Evolutionary conservation across 306 rosid genomes (phyloP).

Genomic region (Cucumis cinereus): DNA sequence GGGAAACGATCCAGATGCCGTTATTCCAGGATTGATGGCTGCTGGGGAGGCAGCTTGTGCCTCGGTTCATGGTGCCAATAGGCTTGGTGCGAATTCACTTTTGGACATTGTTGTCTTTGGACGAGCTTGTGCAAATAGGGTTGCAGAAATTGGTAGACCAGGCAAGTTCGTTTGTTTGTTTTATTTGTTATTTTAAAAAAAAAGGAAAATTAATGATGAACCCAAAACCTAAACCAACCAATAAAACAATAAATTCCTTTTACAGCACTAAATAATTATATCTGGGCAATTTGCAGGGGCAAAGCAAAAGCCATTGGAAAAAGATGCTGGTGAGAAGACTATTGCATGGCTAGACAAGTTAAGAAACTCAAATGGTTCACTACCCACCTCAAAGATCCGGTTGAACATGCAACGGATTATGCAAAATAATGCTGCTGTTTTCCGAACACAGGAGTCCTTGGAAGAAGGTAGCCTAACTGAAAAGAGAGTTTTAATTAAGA

Average conservation of each 20-base stretch:
- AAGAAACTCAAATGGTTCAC: slow-evolving; percentile 79
- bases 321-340: slow-evolving; percentile 78
- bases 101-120: slow-evolving; percentile 90
- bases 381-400: slow-evolving; percentile 68
- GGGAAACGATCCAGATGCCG: slow-evolving; percentile 60
- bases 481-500: not conserved
- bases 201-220: not conserved
- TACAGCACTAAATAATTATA: not conserved
- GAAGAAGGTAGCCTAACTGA: slow-evolving; percentile 52
- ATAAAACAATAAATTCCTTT: not conserved
- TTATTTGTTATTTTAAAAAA: too few relatives aligned
- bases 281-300: slow-evolving; percentile 41
- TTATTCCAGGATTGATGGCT: slow-evolving; percentile 76
- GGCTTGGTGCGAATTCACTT: slow-evolving; percentile 93
- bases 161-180: slow-evolving; percentile 23
- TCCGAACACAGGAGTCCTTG: slow-evolving; percentile 89
- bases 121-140: slow-evolving; percentile 91
- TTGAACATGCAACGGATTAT: slow-evolving; percentile 90
- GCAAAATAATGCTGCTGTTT: slow-evolving; percentile 98
- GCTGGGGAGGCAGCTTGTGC: slow-evolving; percentile 97
- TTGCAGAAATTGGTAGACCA: slow-evolving; percentile 66
- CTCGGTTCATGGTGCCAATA: slow-evolving; percentile 85
- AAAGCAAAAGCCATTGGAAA: slow-evolving; percentile 79
- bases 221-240: not conserved
- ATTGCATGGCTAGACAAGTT: slow-evolving; percentile 92